These are phyloP conservation scores for Penicillium sp. DNA, from an alignment of 2,329 filamentous ascomycete genomes.

Conservation along the genomic window DNA sequence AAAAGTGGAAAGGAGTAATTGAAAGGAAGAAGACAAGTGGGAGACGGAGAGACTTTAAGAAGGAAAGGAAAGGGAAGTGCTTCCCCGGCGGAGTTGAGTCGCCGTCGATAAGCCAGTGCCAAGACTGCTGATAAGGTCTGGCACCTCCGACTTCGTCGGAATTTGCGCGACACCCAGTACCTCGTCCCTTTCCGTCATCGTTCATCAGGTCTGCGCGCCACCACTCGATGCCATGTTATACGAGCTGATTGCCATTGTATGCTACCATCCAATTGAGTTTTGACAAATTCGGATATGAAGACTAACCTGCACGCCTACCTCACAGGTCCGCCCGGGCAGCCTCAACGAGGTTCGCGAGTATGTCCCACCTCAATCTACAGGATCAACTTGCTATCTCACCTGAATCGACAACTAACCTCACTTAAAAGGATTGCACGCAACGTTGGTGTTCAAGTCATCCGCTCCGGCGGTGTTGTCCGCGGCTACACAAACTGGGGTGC, in stretches of 20 bases:
- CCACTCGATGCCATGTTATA: constrained; percentile 73
- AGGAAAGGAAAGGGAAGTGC: constrained; percentile 29
- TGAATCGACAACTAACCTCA: constrained; percentile 10
- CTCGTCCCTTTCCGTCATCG: constrained; percentile 23
- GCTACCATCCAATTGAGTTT: constrained; percentile 37
- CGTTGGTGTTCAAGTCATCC: constrained; percentile 79
- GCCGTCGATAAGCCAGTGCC: constrained; percentile 34
- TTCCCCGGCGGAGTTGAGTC: constrained; percentile 33
- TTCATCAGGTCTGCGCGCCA: constrained; percentile 26
- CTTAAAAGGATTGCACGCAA: constrained; percentile 77
- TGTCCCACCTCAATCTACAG: constrained; percentile 37
- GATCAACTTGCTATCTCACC: constrained; percentile 9
- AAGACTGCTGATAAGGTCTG: constrained; percentile 35
- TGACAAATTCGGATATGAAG: background rate
- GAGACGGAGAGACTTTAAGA: constrained; percentile 34
- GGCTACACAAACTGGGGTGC: constrained; percentile 94
- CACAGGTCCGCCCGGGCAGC: constrained; percentile 86
- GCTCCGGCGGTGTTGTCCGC: constrained; percentile 83
- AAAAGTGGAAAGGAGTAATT: constrained; percentile 11
- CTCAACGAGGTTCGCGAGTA: constrained; percentile 95
- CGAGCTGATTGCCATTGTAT: constrained; percentile 92
- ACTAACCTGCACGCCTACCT: constrained; percentile 21
- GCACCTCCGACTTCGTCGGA: constrained; percentile 28
- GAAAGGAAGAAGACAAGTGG: constrained; percentile 20
- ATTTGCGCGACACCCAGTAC: constrained; percentile 29